Evolutionary conservation across 2,329 filamentous ascomycete species (phyloP).

Genomic region (Verticillium nonalfalfae): DNA sequence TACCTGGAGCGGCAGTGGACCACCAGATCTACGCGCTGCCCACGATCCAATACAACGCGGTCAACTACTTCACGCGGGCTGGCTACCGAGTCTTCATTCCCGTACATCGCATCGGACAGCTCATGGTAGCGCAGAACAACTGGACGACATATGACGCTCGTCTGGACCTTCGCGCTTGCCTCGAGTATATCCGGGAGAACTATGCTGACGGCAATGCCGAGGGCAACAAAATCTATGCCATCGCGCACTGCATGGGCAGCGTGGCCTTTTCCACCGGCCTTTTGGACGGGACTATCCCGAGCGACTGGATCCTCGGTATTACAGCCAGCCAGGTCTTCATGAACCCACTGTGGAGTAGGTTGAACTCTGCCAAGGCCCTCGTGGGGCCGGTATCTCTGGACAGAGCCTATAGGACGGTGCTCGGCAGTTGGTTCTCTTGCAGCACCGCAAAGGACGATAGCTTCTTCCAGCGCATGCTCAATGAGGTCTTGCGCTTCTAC

Average conservation of each 20-base stretch:
- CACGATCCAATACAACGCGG: slow-evolving; percentile 55
- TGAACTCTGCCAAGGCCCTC: slow-evolving; percentile 51
- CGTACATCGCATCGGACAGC: slow-evolving; percentile 51
- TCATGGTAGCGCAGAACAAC: slow-evolving; percentile 40
- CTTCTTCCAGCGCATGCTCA: slow-evolving; percentile 41
- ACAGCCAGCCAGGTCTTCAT: slow-evolving; percentile 57
- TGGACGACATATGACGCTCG: slow-evolving; percentile 56
- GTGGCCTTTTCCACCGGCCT: slow-evolving; percentile 53
- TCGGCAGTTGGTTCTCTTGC: slow-evolving; percentile 51
- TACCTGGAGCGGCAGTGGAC: slow-evolving; percentile 57
- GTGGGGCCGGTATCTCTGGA: slow-evolving; percentile 42
- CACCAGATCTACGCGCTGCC: slow-evolving; percentile 57
- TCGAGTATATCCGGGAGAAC: slow-evolving; percentile 42
- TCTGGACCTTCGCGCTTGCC: slow-evolving; percentile 50
- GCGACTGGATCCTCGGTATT: slow-evolving; percentile 50
- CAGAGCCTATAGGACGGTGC: slow-evolving; percentile 36
- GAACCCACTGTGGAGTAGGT: slow-evolving; percentile 50
- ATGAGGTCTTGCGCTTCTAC: slow-evolving; percentile 52
- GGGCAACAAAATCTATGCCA: slow-evolving; percentile 42
- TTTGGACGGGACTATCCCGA: slow-evolving; percentile 53
- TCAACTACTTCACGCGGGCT: slow-evolving; percentile 55
- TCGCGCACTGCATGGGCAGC: slow-evolving; percentile 59
- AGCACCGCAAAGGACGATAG: slow-evolving; percentile 37
- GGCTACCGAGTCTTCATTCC: slow-evolving; percentile 55
- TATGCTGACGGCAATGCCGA: slow-evolving; percentile 19